phyloP scores from a whole-genome alignment of 1,139 yeast species.

The Candida sojae region DNA sequence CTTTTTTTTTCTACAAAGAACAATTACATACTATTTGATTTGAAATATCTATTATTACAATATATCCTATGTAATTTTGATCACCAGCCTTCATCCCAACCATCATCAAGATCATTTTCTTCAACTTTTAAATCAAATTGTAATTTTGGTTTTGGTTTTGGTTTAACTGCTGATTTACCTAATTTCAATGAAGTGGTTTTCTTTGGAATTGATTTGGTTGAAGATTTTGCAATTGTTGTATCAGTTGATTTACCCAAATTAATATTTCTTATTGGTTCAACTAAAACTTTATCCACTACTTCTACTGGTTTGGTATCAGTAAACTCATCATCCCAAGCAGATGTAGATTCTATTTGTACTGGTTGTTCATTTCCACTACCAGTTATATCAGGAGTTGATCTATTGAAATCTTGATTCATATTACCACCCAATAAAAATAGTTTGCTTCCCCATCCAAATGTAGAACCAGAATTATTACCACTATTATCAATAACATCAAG shows the following conservation, averaged over 20 bases:
- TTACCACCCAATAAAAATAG: conserved; percentile 33
- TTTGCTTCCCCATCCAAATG: conserved; percentile 35
- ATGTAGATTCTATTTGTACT: conserved; percentile 18
- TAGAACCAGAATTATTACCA: background rate
- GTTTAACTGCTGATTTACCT: conserved; percentile 21
- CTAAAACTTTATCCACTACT: conserved; percentile 11
- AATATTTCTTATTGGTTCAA: conserved; percentile 11
- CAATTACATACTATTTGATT: too few relatives aligned
- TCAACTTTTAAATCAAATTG: conserved; percentile 42
- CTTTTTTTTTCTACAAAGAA: too few relatives aligned
- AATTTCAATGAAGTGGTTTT: conserved; percentile 23
- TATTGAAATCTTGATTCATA: conserved; percentile 38
- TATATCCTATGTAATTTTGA: background rate
- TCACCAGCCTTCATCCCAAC: conserved; percentile 29
- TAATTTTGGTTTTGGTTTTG: conserved; percentile 27
- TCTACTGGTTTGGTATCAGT: conserved; percentile 12
- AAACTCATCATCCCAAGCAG: conserved; percentile 15
- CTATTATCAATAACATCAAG: background rate
- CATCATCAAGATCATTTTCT: conserved; percentile 49
- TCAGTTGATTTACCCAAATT: conserved; percentile 13
- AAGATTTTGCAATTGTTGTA: conserved; percentile 7
- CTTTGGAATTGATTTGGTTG: conserved; percentile 14
- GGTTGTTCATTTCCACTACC: conserved; percentile 25
- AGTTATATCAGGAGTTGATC: conserved; percentile 45
- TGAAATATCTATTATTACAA: background rate